These are phyloP conservation scores for Capsella bursapastoris DNA, from an alignment of 345 rosid genomes.

Conservation along the genomic window DNA sequence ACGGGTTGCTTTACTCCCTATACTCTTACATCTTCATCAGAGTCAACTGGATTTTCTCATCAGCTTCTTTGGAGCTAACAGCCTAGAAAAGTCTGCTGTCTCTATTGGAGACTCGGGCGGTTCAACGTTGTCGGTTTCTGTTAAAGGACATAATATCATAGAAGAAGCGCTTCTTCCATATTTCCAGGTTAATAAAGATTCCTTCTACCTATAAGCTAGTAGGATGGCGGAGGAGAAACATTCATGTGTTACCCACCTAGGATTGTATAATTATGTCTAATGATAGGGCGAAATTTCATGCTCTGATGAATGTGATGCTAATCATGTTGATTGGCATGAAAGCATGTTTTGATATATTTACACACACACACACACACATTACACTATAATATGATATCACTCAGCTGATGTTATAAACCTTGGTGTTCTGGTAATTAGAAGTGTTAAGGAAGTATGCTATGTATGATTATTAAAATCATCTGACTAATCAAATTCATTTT, in stretches of 20 bases:
- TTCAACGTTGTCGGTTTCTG: constrained; percentile 44
- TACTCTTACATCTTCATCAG: constrained; percentile 91
- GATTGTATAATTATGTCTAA: constrained; percentile 5
- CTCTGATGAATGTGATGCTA: constrained; percentile 13
- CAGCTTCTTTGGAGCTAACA: constrained; percentile 71
- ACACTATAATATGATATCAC: constrained; percentile 7
- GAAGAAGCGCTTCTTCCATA: constrained; percentile 95
- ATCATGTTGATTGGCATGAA: constrained; percentile 21
- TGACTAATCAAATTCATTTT: constrained; percentile 44
- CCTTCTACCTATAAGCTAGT: constrained; percentile 14
- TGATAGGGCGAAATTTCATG: constrained; percentile 15
- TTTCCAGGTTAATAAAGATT: constrained; percentile 74
- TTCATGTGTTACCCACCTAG: constrained; percentile 23
- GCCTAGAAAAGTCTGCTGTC: constrained; percentile 53
- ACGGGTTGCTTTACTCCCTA: constrained; percentile 75
- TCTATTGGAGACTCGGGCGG: constrained; percentile 48
- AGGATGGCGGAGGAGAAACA: constrained; percentile 16
- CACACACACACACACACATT: neutral
- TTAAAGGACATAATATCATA: constrained; percentile 53
- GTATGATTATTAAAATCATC: constrained; percentile 30
- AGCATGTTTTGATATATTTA: neutral
- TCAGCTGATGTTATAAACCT: constrained; percentile 19
- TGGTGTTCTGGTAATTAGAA: constrained; percentile 6
- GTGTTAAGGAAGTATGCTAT: constrained; percentile 10
- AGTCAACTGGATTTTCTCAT: constrained; percentile 90